Evolutionary conservation across 2,329 filamentous ascomycete species (phyloP).

Genomic region (Pseudogymnoascus sp.): DNA sequence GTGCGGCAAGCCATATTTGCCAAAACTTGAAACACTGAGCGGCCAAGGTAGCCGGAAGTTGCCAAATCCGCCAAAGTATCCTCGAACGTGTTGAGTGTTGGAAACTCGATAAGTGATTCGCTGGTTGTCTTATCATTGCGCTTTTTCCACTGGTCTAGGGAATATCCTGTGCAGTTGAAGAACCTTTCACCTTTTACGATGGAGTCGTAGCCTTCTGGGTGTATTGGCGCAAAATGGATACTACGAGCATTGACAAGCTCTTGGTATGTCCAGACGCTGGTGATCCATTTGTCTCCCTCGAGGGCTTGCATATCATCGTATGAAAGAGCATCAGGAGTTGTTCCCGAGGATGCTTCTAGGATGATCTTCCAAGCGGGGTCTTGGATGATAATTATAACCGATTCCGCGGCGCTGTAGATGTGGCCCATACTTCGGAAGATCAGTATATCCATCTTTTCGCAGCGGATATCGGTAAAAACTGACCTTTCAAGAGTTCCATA

Average conservation of each 20-base stretch:
- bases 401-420: slow-evolving; percentile 1
- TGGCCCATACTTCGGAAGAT: background rate
- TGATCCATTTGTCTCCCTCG: slow-evolving; percentile 14
- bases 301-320: slow-evolving; percentile 5
- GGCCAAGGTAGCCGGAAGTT: slow-evolving; percentile 12
- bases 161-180: background rate
- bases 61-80: slow-evolving; percentile 12
- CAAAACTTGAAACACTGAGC: slow-evolving; percentile 13
- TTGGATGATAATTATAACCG: slow-evolving; percentile 11
- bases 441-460: background rate
- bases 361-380: slow-evolving; percentile 8
- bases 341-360: background rate
- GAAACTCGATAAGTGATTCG: background rate
- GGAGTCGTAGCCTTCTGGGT: background rate
- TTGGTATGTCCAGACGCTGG: slow-evolving; percentile 18
- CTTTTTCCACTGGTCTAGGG: background rate
- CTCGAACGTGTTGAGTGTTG: slow-evolving; percentile 5
- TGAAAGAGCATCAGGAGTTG: background rate
- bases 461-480: background rate
- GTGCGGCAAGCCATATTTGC: slow-evolving; percentile 14
- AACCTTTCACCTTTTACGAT: background rate
- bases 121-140: background rate
- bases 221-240: background rate
- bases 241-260: slow-evolving; percentile 12
- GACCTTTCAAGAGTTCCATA: slow-evolving; percentile 18